Conservation (phyloP, 2,329 filamentous ascomycete species). For the Talaromyces sp. region DNA sequence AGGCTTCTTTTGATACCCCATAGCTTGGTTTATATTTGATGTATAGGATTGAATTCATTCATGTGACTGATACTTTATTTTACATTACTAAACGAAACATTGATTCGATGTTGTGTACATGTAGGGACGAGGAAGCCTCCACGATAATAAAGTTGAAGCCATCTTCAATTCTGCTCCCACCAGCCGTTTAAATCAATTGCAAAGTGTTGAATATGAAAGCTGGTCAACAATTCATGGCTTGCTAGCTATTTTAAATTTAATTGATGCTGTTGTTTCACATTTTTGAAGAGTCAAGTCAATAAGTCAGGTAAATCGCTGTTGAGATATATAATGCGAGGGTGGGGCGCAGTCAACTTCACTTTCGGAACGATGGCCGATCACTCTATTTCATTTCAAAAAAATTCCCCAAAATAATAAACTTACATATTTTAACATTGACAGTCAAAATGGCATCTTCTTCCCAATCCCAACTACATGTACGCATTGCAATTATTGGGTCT, state of each 20-base stretch:
- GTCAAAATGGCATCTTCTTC: background rate
- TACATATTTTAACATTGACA: background rate
- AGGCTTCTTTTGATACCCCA: slow-evolving; percentile 11
- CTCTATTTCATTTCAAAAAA: too few relatives aligned
- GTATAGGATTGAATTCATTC: slow-evolving; percentile 9
- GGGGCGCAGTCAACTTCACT: background rate
- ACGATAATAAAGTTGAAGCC: too few relatives aligned
- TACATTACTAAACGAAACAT: background rate
- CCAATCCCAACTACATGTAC: background rate
- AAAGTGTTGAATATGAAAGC: too few relatives aligned
- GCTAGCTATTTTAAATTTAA: too few relatives aligned
- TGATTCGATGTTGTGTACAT: background rate
- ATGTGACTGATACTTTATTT: slow-evolving; percentile 9
- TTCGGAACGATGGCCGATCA: background rate
- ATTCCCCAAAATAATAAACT: background rate
- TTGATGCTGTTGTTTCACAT: too few relatives aligned
- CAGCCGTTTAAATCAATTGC: too few relatives aligned
- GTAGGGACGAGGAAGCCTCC: too few relatives aligned
- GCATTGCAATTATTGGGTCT: slow-evolving; percentile 33
- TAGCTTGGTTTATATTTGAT: slow-evolving; percentile 12
- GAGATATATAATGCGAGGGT: background rate
- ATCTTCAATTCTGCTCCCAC: too few relatives aligned
- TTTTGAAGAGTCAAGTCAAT: too few relatives aligned
- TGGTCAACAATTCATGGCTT: too few relatives aligned
- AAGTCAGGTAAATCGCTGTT: too few relatives aligned